Evolutionary conservation across 768 basidiomycete genomes (phyloP).

Genomic region (Galerina sulciceps): DNA sequence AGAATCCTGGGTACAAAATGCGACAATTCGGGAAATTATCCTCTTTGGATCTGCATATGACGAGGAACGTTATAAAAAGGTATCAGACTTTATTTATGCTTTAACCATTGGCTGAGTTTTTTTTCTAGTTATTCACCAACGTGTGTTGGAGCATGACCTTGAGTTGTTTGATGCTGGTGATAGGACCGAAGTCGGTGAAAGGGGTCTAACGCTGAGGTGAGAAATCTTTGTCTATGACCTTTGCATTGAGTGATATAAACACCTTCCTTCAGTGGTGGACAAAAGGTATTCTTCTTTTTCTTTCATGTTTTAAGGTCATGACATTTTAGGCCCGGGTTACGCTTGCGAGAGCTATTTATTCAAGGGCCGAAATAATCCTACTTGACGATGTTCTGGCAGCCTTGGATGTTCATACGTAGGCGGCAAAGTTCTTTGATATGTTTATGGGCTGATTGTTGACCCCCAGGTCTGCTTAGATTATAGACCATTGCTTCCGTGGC

Average conservation of each 20-base stretch:
- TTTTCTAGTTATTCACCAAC: constrained; percentile 61
- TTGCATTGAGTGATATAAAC: background rate
- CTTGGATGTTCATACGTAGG: constrained; percentile 45
- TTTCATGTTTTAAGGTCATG: constrained; percentile 26
- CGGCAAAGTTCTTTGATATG: background rate
- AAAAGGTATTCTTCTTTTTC: constrained; percentile 33
- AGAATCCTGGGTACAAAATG: constrained; percentile 83
- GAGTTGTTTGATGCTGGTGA: constrained; percentile 71
- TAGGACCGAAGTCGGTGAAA: constrained; percentile 71
- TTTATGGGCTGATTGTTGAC: background rate
- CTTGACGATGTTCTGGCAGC: constrained; percentile 77
- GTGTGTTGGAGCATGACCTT: constrained; percentile 75
- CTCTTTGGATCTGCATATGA: constrained; percentile 78
- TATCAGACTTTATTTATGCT: background rate
- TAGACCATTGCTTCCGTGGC: constrained; percentile 75
- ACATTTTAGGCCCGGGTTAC: constrained; percentile 47
- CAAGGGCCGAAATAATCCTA: constrained; percentile 61
- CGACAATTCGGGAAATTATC: constrained; percentile 79
- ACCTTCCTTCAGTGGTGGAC: constrained; percentile 38
- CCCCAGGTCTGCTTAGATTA: constrained; percentile 39
- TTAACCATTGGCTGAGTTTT: background rate
- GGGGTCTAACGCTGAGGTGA: constrained; percentile 55
- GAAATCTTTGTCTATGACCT: background rate
- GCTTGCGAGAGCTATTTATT: constrained; percentile 50
- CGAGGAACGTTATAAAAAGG: constrained; percentile 71